Evolutionary conservation across 2,329 filamentous ascomycete species (phyloP), one percentile per base, ranked within the genome.

Genomic region (Phialocephala subalpina): DNA sequence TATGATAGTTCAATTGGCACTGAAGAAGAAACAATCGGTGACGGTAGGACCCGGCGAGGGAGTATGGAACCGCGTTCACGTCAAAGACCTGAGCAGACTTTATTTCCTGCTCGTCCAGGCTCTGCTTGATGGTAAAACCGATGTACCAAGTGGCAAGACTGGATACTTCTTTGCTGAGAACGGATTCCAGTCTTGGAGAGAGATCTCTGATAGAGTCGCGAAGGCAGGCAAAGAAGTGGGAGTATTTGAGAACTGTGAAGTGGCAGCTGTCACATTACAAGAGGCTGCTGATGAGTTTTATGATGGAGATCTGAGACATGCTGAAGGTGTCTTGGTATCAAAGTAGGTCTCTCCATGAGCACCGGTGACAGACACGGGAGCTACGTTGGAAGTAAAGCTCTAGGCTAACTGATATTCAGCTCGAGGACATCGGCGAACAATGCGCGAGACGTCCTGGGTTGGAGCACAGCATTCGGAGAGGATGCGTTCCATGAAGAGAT

Each of bases 111-210:
- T 83, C 0, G 66, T 83, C 0, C 42, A 64, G 9, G 75, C 75
- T 11, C 72, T 79, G 1, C 62, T 82, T 2, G 62, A 70, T 11
- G 74, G 74, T 0, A 70, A 76, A 14, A 11, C 52, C 1, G 59
- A 61, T 9, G 67, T 81, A 12, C 80, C 78, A 1, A 72, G 57
- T 2, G 80, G 79, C 0, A 78, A 78, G 65, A 72, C 75, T 60
- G 81, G 78, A 0, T 80, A 81, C 57, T 80, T 80, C 63, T 85
- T 84, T 69, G 75, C 75, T 16, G 78, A 77, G 9, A 80, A 77
- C 0, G 81, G 80, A 0, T 73, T 72, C 3, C 77, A 81, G 67
- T 75, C 73, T 0, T 84, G 82, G 81, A 70, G 67, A 12, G 77
- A 80, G 6, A 65, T 83, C 3, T 75, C 78, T 1, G 69, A 78